Evolutionary conservation across 1,284 basidiomycete genomes (phyloP).

Genomic region (Xanthoconium separans): DNA sequence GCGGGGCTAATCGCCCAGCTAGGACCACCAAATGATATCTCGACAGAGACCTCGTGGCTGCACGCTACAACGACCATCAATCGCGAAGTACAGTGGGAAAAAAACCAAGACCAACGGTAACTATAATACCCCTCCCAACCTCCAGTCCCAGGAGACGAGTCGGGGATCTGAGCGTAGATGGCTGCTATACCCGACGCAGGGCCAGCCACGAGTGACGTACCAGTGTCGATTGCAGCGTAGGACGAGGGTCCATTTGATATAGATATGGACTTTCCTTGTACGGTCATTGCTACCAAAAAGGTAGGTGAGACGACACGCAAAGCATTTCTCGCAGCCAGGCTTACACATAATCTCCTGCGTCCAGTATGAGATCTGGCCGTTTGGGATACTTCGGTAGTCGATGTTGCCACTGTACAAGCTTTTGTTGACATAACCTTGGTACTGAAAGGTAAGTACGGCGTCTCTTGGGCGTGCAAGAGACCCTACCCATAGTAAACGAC

Average conservation of each 20-base stretch:
- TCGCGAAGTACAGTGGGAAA: not conserved
- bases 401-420: constrained; percentile 45
- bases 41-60: constrained; percentile 33
- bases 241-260: constrained; percentile 35
- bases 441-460: not conserved
- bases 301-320: not conserved
- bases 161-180: constrained; percentile 46
- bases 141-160: constrained; percentile 36
- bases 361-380: constrained; percentile 41
- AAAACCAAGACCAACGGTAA: constrained; percentile 38
- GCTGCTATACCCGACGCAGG: constrained; percentile 41
- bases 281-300: constrained; percentile 37
- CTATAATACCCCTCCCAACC: constrained; percentile 43
- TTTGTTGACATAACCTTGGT: constrained; percentile 37
- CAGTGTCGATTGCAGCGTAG: constrained; percentile 52
- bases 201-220: constrained; percentile 52
- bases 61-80: constrained; percentile 38
- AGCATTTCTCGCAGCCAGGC: not conserved
- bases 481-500: constrained; percentile 52
- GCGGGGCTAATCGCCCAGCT: constrained; percentile 25
- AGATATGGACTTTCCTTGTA: constrained; percentile 39
- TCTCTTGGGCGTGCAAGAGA: not conserved
- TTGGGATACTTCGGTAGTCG: constrained; percentile 40
- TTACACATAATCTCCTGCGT: constrained; percentile 34
- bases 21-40: constrained; percentile 56